phyloP scores from a whole-genome alignment of 805 yeast genomes.

The Wickerhamiella sorbophila region DNA sequence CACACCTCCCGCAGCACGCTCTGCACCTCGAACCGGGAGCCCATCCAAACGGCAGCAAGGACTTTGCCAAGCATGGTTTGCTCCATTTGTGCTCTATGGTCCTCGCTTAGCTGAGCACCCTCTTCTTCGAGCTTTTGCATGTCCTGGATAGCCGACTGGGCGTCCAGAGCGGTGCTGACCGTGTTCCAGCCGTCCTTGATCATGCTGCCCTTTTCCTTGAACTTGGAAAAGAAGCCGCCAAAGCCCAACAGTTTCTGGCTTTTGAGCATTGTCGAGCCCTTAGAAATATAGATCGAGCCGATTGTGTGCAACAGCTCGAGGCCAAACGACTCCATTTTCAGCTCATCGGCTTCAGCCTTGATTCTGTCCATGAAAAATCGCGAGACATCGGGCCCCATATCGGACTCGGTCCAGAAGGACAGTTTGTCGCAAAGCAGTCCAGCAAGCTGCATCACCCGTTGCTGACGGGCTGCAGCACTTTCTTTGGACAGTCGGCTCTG shows the following conservation, averaged over 20 bases:
- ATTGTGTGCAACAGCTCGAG: conserved; percentile 66
- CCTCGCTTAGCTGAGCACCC: conserved; percentile 40
- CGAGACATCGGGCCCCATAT: conserved; percentile 46
- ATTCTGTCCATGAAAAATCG: conserved; percentile 49
- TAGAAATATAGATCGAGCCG: conserved; percentile 62
- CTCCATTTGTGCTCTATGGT: conserved; percentile 63
- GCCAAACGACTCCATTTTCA: conserved; percentile 93
- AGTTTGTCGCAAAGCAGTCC: conserved; percentile 60
- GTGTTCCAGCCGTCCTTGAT: conserved; percentile 76
- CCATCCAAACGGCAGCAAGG: conserved; percentile 89
- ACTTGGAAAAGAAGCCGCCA: conserved; percentile 65
- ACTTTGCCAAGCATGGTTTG: conserved; percentile 74
- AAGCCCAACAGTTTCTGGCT: conserved; percentile 77
- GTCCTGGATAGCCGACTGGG: conserved; percentile 64
- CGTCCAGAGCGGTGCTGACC: conserved; percentile 73
- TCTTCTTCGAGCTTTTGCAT: conserved; percentile 59
- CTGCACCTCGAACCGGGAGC: conserved; percentile 75
- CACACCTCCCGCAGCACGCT: conserved; percentile 70
- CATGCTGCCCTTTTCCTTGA: conserved; percentile 71
- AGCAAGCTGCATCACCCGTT: conserved; percentile 44
- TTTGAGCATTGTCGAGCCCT: conserved; percentile 58
- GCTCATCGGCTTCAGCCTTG: conserved; percentile 70
- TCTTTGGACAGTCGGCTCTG: conserved; percentile 31
- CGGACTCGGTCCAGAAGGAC: conserved; percentile 51
- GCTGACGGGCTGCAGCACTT: conserved; percentile 24